phyloP scores from a whole-genome alignment of 306 rosid genomes.

The Vigna mungo region DNA sequence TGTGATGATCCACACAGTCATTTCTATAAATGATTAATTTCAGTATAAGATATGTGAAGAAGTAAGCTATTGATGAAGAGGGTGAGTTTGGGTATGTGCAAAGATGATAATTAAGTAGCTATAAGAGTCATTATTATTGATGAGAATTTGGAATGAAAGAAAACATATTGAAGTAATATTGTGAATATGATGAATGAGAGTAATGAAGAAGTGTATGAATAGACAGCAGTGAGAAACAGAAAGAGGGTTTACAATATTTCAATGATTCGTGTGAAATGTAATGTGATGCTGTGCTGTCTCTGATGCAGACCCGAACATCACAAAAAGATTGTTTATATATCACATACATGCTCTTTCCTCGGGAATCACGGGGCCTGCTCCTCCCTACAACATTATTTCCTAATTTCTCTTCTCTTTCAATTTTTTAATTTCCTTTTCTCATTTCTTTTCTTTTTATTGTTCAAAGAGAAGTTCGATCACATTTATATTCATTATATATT shows the following conservation, averaged over 20 bases:
- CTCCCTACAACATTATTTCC: slow-evolving; percentile 46
- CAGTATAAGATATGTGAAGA: background rate
- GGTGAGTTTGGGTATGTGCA: no score
- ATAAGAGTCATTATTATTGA: background rate
- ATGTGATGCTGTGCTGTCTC: slow-evolving; percentile 62
- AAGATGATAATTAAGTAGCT: no score
- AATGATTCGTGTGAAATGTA: slow-evolving; percentile 46
- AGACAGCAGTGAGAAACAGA: slow-evolving; percentile 36
- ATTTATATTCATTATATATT: no score
- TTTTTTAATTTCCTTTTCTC: slow-evolving; percentile 35
- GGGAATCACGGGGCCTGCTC: slow-evolving; percentile 82
- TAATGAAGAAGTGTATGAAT: slow-evolving; percentile 37
- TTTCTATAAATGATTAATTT: no score
- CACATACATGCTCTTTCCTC: slow-evolving; percentile 48
- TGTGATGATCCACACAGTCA: no score
- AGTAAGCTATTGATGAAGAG: no score
- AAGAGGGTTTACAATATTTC: slow-evolving; percentile 4
- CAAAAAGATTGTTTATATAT: slow-evolving; percentile 44
- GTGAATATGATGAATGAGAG: slow-evolving; percentile 8
- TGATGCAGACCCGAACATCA: slow-evolving; percentile 55
- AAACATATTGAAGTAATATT: background rate
- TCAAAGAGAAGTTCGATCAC: no score
- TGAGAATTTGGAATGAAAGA: slow-evolving; percentile 13
- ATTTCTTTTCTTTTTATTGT: background rate
- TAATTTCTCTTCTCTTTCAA: slow-evolving; percentile 23